Percentiles rank a stretch among this genome's conserved stretches.
Conservation (phyloP, 1,139 yeast species). For the Meyerozyma elateridarum region DNA sequence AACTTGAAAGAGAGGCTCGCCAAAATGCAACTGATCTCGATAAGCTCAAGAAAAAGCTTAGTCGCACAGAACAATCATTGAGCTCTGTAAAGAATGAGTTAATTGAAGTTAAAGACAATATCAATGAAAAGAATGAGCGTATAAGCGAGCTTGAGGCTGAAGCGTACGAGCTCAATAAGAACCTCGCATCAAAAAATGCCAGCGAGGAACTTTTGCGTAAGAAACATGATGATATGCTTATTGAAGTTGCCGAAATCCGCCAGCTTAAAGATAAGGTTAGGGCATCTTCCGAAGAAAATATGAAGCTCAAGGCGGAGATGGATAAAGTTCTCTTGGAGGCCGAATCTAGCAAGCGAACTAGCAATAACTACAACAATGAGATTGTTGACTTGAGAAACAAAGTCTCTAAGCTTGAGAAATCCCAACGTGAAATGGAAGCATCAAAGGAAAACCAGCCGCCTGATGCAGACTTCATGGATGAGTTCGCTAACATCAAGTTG, state of each 20-base stretch:
- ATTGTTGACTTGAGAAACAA: constrained; percentile 9
- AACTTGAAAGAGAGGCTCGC: constrained; percentile 10
- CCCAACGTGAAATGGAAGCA: constrained; percentile 3
- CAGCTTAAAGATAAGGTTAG: background rate
- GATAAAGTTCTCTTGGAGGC: constrained; percentile 1
- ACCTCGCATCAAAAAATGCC: background rate
- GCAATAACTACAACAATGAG: constrained; percentile 6
- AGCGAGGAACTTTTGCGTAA: background rate
- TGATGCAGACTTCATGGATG: constrained; percentile 33
- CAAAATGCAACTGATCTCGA: constrained; percentile 10
- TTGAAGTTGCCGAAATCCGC: background rate
- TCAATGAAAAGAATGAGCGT: background rate
- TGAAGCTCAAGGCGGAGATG: background rate
- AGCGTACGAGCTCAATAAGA: background rate
- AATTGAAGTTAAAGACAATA: background rate
- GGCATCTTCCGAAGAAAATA: background rate
- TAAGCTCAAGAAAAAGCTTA: constrained; percentile 4
- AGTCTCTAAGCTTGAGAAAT: constrained; percentile 9
- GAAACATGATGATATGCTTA: background rate
- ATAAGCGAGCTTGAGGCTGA: constrained; percentile 3
- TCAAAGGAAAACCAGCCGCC: constrained; percentile 34
- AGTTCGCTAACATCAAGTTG: constrained; percentile 46
- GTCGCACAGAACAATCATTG: background rate
- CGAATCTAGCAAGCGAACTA: background rate
- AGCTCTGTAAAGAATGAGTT: background rate